phyloP scores from a whole-genome alignment of 176 grass and related monocot species.

The bread wheat (Triticum aestivum) region IWGSC_CS_RefSeq_v2.1 NC_057796.1:63600185-63600684 shows the following conservation, averaged over 20 bases:
- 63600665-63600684: background rate
- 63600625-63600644: no score
- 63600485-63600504: conserved; percentile 17
- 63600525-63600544: conserved; percentile 6
- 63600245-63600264: no score
- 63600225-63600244: no score
- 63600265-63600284: no score
- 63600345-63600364: background rate
- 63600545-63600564: background rate
- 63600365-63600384: background rate
- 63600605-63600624: background rate
- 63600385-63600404: background rate
- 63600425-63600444: background rate
- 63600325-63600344: background rate
- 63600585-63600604: background rate
- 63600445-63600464: background rate
- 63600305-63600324: background rate
- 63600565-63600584: background rate
- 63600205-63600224: no score
- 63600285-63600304: no score
- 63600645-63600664: conserved; percentile 1
- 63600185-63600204: no score
- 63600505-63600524: background rate
- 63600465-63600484: background rate
- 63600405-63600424: background rate